Evolutionary conservation across 805 yeast species (phyloP).

Genomic region (Zygoascus bituminiphila): DNA sequence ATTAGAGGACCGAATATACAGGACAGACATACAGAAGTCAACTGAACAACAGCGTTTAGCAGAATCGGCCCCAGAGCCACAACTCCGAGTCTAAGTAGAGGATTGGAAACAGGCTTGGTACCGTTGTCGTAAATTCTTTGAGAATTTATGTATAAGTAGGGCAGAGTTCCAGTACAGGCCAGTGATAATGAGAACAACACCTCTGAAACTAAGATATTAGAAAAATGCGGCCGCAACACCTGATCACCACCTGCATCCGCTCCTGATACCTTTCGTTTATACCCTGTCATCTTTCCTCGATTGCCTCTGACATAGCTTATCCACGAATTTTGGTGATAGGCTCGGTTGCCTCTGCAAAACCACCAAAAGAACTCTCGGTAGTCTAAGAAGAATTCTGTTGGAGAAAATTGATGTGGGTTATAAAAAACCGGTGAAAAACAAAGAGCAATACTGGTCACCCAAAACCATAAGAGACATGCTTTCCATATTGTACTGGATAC

Average conservation of each 20-base stretch:
- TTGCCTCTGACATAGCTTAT: slow-evolving; percentile 49
- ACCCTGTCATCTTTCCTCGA: slow-evolving; percentile 79
- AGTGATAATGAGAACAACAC: slow-evolving; percentile 51
- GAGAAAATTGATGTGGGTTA: slow-evolving; percentile 90
- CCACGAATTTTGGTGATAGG: slow-evolving; percentile 59
- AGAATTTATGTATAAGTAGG: slow-evolving; percentile 63
- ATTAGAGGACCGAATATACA: slow-evolving; percentile 46
- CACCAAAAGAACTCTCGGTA: slow-evolving; percentile 75
- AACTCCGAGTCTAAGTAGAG: slow-evolving; percentile 47
- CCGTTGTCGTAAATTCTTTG: slow-evolving; percentile 52
- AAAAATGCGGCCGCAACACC: slow-evolving; percentile 52
- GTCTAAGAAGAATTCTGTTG: slow-evolving; percentile 84
- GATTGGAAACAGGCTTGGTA: slow-evolving; percentile 37
- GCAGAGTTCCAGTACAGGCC: slow-evolving; percentile 48
- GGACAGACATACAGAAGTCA: slow-evolving; percentile 34
- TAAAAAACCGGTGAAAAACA: slow-evolving; percentile 80
- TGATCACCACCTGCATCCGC: slow-evolving; percentile 22
- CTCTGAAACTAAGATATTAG: slow-evolving; percentile 63
- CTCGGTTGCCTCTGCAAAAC: slow-evolving; percentile 60
- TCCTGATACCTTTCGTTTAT: slow-evolving; percentile 48
- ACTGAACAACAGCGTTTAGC: slow-evolving; percentile 18
- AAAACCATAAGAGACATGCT: slow-evolving; percentile 85
- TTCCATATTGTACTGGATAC: slow-evolving; percentile 62
- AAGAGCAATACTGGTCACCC: slow-evolving; percentile 79
- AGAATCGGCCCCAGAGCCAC: slow-evolving; percentile 21